These are phyloP conservation scores for Passiflora organensis DNA, from an alignment of 345 rosid genomes.

Conservation along the genomic window DNA sequence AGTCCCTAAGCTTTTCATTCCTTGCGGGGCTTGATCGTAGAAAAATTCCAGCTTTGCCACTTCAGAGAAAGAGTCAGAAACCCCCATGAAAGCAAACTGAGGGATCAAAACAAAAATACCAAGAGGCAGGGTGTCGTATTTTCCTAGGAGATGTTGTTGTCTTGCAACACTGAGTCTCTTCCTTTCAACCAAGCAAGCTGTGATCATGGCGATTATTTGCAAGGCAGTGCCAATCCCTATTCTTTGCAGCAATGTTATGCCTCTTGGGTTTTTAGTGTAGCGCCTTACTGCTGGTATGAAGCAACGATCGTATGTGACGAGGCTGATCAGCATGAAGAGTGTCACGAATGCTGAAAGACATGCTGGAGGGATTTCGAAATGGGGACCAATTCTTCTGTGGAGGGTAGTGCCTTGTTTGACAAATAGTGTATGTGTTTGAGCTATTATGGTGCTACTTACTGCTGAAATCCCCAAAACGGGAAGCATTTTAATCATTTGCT, in stretches of 20 bases:
- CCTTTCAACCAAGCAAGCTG: slow-evolving; percentile 50
- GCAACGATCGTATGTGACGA: slow-evolving; percentile 48
- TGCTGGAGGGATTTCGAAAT: slow-evolving; percentile 71
- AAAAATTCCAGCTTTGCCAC: slow-evolving; percentile 81
- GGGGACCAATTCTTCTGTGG: slow-evolving; percentile 43
- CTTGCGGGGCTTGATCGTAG: slow-evolving; percentile 82
- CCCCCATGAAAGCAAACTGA: slow-evolving; percentile 64
- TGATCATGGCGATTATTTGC: slow-evolving; percentile 46
- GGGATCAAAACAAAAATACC: slow-evolving; percentile 58
- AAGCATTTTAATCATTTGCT: slow-evolving; percentile 61
- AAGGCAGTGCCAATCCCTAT: slow-evolving; percentile 61
- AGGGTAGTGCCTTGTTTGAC: slow-evolving; percentile 65
- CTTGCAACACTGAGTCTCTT: slow-evolving; percentile 49
- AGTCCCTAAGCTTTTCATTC: slow-evolving; percentile 80
- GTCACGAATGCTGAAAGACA: slow-evolving; percentile 61
- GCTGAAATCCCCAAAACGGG: slow-evolving; percentile 39
- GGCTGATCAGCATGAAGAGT: slow-evolving; percentile 53
- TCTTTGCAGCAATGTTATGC: slow-evolving; percentile 68
- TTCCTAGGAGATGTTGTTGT: slow-evolving; percentile 19
- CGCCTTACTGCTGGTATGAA: slow-evolving; percentile 38
- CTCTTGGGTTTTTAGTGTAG: slow-evolving; percentile 61
- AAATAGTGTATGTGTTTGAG: slow-evolving; percentile 56
- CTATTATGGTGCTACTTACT: slow-evolving; percentile 46
- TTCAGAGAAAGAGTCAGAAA: slow-evolving; percentile 65
- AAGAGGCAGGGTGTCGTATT: slow-evolving; percentile 45